Evolutionary conservation across 73 alveolate species (phyloP).

Genomic region (Effrenium voratum): DNA sequence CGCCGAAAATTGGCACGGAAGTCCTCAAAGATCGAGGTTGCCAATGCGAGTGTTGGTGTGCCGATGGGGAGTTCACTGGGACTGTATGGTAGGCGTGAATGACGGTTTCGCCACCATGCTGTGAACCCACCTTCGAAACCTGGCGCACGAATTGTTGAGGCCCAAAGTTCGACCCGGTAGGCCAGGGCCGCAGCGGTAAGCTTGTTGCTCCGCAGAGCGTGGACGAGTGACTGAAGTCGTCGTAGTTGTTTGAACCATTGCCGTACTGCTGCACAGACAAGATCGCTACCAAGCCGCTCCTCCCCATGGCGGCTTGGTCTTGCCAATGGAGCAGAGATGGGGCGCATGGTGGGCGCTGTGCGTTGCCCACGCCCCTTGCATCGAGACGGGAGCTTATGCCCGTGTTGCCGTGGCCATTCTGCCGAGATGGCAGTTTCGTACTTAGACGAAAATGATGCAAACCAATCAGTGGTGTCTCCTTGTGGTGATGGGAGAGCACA

Average conservation of each 20-base stretch:
- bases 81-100: too few relatives aligned
- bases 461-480: background rate
- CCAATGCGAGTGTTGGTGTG: background rate
- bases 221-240: background rate
- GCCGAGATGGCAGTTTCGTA: background rate
- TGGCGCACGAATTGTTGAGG: background rate
- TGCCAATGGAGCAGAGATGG: too few relatives aligned
- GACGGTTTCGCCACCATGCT: background rate
- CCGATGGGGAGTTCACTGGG: background rate
- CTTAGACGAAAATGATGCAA: background rate
- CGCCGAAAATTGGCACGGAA: background rate
- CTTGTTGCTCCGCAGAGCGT: background rate
- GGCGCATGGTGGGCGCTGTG: background rate
- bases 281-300: background rate
- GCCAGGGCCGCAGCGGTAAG: background rate
- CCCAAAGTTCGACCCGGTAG: background rate
- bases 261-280: background rate
- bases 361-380: background rate
- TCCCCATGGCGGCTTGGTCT: background rate
- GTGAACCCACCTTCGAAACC: background rate
- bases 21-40: background rate
- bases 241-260: background rate
- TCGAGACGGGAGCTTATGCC: background rate
- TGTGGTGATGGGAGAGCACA: background rate
- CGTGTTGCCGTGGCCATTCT: background rate